Evolutionary conservation across 2,329 filamentous ascomycete genomes (phyloP).

Genomic region (Botrytis fragariae): DNA sequence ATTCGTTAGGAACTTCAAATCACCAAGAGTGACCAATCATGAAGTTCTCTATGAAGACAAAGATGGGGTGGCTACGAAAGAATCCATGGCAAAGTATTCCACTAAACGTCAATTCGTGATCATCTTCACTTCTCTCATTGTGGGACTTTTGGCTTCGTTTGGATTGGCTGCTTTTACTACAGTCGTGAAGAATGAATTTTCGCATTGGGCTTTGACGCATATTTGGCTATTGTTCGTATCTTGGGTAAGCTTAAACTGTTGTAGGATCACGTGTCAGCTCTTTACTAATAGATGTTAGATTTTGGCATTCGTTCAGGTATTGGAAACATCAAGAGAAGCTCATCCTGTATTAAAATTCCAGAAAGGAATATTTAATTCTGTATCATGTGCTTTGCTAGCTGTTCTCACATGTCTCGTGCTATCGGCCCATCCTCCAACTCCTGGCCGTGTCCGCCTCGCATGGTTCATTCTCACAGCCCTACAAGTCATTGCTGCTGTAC

Average conservation of each 20-base stretch:
- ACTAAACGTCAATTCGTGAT: constrained; percentile 53
- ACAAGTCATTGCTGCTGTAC: constrained; percentile 24
- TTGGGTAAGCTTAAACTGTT: constrained; percentile 54
- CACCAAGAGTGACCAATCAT: constrained; percentile 22
- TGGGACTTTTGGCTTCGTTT: constrained; percentile 55
- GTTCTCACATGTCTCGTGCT: constrained; percentile 22
- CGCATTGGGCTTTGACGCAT: constrained; percentile 43
- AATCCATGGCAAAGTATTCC: constrained; percentile 60
- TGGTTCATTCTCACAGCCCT: constrained; percentile 16
- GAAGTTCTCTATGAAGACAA: constrained; percentile 56
- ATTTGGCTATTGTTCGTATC: constrained; percentile 57
- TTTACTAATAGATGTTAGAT: constrained; percentile 40
- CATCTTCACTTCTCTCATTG: constrained; percentile 50
- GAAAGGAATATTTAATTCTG: constrained; percentile 21
- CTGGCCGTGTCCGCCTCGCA: constrained; percentile 4
- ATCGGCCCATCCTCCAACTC: background rate
- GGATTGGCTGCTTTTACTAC: constrained; percentile 53
- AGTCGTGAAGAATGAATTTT: constrained; percentile 32
- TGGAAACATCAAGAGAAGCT: constrained; percentile 24
- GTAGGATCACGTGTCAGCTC: background rate
- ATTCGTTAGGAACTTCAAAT: constrained; percentile 26
- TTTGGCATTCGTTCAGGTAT: constrained; percentile 44
- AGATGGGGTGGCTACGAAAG: constrained; percentile 65
- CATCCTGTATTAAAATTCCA: constrained; percentile 25
- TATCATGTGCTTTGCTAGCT: constrained; percentile 24